phyloP scores from a whole-genome alignment of 2,329 filamentous ascomycete genomes.

The Diaporthe citrichinensis region DNA sequence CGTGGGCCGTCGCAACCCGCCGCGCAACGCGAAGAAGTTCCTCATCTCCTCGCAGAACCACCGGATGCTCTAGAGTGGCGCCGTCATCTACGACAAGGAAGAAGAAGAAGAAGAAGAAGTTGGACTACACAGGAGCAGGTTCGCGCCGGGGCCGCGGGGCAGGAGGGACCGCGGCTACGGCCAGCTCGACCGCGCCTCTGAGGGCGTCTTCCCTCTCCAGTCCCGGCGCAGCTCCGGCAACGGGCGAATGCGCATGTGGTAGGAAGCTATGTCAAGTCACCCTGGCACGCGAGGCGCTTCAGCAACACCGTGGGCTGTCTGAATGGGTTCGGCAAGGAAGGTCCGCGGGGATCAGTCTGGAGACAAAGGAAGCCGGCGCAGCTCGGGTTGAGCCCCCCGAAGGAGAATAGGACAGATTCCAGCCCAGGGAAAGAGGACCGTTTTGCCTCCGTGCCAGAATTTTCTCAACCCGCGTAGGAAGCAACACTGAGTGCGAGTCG shows the following conservation, averaged over 20 bases:
- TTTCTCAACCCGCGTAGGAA: background rate
- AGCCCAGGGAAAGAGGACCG: background rate
- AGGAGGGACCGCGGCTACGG: background rate
- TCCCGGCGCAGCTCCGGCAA: constrained; percentile 20
- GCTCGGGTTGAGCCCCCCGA: background rate
- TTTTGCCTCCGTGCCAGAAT: background rate
- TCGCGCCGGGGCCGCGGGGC: background rate
- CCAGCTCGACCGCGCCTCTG: background rate
- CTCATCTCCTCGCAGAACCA: constrained; percentile 82
- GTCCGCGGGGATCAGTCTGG: background rate
- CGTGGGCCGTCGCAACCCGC: constrained; percentile 64
- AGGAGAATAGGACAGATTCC: background rate
- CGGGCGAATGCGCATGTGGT: constrained; percentile 19
- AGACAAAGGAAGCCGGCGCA: background rate
- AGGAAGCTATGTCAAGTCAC: background rate
- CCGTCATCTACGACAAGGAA: background rate
- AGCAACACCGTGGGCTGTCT: background rate
- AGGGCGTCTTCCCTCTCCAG: constrained; percentile 3
- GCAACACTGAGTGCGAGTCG: background rate
- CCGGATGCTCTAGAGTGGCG: constrained; percentile 61
- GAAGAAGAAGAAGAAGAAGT: background rate
- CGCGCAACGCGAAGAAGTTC: constrained; percentile 67
- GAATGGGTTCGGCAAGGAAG: background rate
- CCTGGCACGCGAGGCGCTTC: background rate
- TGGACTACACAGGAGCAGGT: background rate